Evolutionary conservation across 371 early-diverging fungal genomes (phyloP).

Genomic region (Circinella umbellata): DNA sequence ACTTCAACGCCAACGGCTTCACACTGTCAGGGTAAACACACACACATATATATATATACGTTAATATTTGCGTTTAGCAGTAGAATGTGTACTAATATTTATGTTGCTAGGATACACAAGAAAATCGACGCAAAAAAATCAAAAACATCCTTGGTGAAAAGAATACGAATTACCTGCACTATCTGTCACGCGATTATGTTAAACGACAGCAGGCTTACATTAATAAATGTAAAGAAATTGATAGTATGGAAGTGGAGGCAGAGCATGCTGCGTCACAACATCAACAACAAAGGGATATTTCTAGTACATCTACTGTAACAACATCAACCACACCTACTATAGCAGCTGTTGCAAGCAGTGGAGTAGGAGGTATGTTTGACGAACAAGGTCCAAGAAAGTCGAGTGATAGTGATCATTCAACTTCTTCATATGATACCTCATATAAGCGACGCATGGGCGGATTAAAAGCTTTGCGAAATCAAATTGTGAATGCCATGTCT

Average conservation of each 20-base stretch:
- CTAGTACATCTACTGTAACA: not conserved
- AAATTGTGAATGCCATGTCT: constrained; percentile 39
- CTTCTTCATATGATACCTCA: not conserved
- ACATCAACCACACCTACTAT: not conserved
- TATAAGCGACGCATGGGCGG: constrained; percentile 43
- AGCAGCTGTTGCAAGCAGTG: not conserved
- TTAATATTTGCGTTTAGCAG: not conserved
- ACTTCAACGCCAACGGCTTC: constrained; percentile 15
- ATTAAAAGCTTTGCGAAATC: constrained; percentile 47
- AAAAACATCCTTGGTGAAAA: constrained; percentile 21
- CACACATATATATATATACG: no score
- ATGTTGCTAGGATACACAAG: constrained; percentile 12
- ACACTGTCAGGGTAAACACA: constrained; percentile 15
- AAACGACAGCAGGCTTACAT: constrained; percentile 14
- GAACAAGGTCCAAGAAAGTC: constrained; percentile 2
- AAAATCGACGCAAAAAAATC: constrained; percentile 18
- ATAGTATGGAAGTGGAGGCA: not conserved
- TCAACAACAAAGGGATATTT: not conserved
- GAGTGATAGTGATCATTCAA: constrained; percentile 3
- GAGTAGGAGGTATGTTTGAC: not conserved
- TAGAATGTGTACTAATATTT: not conserved
- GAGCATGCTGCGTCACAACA: constrained; percentile 1
- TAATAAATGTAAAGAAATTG: constrained; percentile 20
- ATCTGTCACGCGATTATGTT: constrained; percentile 15
- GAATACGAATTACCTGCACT: constrained; percentile 18